These are phyloP conservation scores for Gaultheria prostrata DNA, from an alignment of 148 eudicot genomes.

Conservation along the genomic window DNA sequence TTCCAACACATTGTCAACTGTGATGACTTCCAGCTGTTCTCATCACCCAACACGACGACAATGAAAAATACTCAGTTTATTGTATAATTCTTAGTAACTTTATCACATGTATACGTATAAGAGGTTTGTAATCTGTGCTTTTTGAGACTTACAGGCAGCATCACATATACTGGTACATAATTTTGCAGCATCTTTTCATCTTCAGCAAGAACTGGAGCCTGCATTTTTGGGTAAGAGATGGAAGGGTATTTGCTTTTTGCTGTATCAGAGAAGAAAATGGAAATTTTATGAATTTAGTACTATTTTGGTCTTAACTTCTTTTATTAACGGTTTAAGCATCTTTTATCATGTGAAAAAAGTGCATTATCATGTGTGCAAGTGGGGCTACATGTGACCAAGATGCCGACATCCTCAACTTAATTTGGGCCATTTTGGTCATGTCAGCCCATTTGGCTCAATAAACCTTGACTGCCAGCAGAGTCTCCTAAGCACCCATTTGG, in stretches of 20 bases:
- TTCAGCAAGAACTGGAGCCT: conserved; percentile 31
- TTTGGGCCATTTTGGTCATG: conserved; percentile 4
- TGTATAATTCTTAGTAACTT: neutral
- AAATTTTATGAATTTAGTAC: neutral
- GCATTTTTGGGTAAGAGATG: conserved; percentile 25
- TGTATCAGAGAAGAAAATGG: conserved; percentile 8
- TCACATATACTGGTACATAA: conserved; percentile 77
- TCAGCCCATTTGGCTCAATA: neutral
- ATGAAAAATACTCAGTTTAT: neutral
- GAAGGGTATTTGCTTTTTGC: neutral
- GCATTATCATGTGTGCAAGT: conserved; percentile 11
- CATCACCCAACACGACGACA: neutral
- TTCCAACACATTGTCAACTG: conserved; percentile 43
- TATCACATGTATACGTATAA: neutral
- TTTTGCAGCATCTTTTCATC: conserved; percentile 48
- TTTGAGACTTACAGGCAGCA: conserved; percentile 64
- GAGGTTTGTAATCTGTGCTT: neutral
- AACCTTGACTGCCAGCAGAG: neutral
- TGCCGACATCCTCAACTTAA: neutral
- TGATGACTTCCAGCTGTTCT: conserved; percentile 52
- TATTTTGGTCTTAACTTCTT: neutral
- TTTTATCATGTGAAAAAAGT: neutral
- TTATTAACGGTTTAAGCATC: neutral
- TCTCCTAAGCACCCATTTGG: neutral
- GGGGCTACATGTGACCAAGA: neutral